Base-by-base conservation (phyloP, 2,329 filamentous ascomycete genomes). In the Tolypocladium guangdongense region DNA sequence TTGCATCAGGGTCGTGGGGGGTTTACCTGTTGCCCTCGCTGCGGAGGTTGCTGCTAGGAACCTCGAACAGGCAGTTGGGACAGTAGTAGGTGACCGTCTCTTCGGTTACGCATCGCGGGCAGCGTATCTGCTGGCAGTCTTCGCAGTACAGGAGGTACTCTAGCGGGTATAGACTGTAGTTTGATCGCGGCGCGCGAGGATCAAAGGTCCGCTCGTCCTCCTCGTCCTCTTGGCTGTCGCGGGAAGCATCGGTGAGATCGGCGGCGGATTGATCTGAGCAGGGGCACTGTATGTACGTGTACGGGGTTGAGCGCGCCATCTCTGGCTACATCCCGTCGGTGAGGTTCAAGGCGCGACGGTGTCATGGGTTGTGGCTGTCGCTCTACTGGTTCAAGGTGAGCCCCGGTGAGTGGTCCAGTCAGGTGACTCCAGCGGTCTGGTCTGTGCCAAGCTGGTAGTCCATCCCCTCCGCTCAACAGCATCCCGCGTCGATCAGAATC, bases 11-110 rank as follows among this genome's bases (percentile, higher is more conserved):
- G 37, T 1, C 22, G 35, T 14, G n/a, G 10, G 30, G 48, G 11
- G 46, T 75, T 56, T 78, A 95, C 90, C 90, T 84, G 71, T 96
- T 96, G 45, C 91, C 91, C 65, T 99, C 93, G 62, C 85, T 88
- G 71, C 92, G 90, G 47, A 97, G 82, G 64, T 90, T 90, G 64
- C 89, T 95, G 68, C 88, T 95, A 6, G 92, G 90, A 35, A 96
- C 92, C 70, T 99, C 93, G 64, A 99, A 97, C 54, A 99, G 73
- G 67, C 93, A 99, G 67, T 84, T 92, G 6, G 93, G 93, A 64
- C 93, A 99, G 71, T 89, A 99, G 78, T 90, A 96, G 52, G 89
- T 93, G 49, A 95, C 84, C 53, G 96, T 90, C 72, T 99, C 93
- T 66, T 99, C 93, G 49, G 86, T 82, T 52, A 95, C 88, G 65